A percentile compares a stretch with the other conserved stretches of the same genome.
Conservation (phyloP, 1,284 basidiomycete species). For the Austroboletus rostrupii region DNA sequence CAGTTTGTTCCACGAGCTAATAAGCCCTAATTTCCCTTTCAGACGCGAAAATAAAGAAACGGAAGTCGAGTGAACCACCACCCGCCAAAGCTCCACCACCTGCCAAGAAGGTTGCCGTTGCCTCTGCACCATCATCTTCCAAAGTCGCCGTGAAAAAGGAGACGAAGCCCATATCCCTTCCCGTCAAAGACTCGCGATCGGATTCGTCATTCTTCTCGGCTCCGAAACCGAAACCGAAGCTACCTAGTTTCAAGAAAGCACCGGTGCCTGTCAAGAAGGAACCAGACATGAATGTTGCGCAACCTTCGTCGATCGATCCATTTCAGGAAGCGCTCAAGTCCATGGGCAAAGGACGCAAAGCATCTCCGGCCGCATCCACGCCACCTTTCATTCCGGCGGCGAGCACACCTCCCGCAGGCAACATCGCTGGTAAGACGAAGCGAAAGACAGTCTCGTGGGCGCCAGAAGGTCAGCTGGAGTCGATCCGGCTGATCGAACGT, state of each 20-base stretch:
- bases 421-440: slow-evolving; percentile 51
- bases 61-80: slow-evolving; percentile 54
- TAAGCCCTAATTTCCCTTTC: slow-evolving; percentile 25
- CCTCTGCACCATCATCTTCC: slow-evolving; percentile 34
- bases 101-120: slow-evolving; percentile 59
- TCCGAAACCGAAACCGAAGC: slow-evolving; percentile 73
- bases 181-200: slow-evolving; percentile 71
- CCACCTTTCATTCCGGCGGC: slow-evolving; percentile 32
- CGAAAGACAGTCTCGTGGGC: slow-evolving; percentile 75
- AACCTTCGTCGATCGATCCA: slow-evolving; percentile 71
- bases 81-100: slow-evolving; percentile 51
- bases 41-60: slow-evolving; percentile 68
- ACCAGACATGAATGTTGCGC: slow-evolving; percentile 56
- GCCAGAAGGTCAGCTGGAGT: slow-evolving; percentile 64
- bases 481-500: slow-evolving; percentile 72
- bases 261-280: slow-evolving; percentile 50
- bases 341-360: slow-evolving; percentile 58
- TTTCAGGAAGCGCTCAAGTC: slow-evolving; percentile 77
- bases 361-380: slow-evolving; percentile 45
- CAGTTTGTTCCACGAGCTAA: slow-evolving; percentile 34
- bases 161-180: slow-evolving; percentile 36
- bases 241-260: slow-evolving; percentile 79
- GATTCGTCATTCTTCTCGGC: slow-evolving; percentile 83
- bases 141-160: slow-evolving; percentile 42
- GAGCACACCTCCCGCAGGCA: slow-evolving; percentile 33